Evolutionary conservation across 2,329 filamentous ascomycete genomes (phyloP).

Genomic region (Penicillium oxalicum): DNA sequence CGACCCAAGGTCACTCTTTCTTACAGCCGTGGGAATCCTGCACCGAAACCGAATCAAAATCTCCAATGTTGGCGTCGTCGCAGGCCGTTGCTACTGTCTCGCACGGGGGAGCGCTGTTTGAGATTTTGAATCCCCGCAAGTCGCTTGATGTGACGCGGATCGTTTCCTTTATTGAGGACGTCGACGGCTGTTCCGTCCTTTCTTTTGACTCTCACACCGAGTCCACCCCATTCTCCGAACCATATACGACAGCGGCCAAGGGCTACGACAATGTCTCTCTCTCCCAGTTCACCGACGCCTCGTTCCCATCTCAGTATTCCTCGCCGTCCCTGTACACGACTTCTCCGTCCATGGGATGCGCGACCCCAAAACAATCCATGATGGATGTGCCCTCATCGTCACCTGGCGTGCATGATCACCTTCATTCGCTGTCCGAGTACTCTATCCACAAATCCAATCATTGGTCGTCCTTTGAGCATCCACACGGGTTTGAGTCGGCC

Average conservation of each 20-base stretch:
- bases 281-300: slow-evolving; percentile 22
- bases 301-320: slow-evolving; percentile 20
- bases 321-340: slow-evolving; percentile 16
- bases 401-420: slow-evolving; percentile 13
- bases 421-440: slow-evolving; percentile 19
- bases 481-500: slow-evolving; percentile 1
- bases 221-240: slow-evolving; percentile 15
- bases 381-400: slow-evolving; percentile 17
- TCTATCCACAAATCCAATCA: slow-evolving; percentile 13
- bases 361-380: slow-evolving; percentile 10
- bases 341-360: slow-evolving; percentile 1
- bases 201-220: slow-evolving; percentile 20
- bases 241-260: slow-evolving; percentile 15
- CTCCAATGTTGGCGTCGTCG: slow-evolving; percentile 25
- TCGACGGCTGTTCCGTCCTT: slow-evolving; percentile 21
- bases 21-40: no score
- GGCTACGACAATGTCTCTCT: slow-evolving; percentile 17
- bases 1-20: slow-evolving; percentile 12
- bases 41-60: no score
- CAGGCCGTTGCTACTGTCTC: slow-evolving; percentile 25
- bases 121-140: slow-evolving; percentile 35
- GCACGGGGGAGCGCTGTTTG: slow-evolving; percentile 32
- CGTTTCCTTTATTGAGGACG: slow-evolving; percentile 33
- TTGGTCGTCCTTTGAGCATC: slow-evolving; percentile 3
- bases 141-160: slow-evolving; percentile 32